Evolutionary conservation across 108 stramenopile genomes (phyloP).

Genomic region (Mediolabrus comicus): DNA sequence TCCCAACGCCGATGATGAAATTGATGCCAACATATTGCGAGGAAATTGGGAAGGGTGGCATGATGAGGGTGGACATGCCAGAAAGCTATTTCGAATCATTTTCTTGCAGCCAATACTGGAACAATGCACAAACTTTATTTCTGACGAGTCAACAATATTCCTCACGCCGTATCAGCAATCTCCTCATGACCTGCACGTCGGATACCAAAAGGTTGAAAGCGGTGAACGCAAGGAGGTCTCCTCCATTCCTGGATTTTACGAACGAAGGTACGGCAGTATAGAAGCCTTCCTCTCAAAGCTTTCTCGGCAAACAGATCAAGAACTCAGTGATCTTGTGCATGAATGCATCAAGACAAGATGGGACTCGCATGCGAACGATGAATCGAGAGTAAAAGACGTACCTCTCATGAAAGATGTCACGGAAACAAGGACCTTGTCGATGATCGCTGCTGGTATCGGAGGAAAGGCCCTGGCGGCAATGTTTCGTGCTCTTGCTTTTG

Average conservation of each 20-base stretch:
- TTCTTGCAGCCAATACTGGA: conserved; percentile 34
- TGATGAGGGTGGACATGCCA: conserved; percentile 74
- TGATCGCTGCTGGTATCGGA: conserved; percentile 75
- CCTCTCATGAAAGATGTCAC: conserved; percentile 52
- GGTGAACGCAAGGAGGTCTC: background rate
- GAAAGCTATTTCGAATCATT: conserved; percentile 76
- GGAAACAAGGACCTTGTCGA: conserved; percentile 64
- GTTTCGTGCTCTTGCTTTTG: conserved; percentile 70
- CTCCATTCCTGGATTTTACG: conserved; percentile 54
- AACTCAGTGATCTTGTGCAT: conserved; percentile 56
- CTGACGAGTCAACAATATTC: conserved; percentile 48
- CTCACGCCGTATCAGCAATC: conserved; percentile 80
- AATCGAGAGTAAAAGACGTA: conserved; percentile 38
- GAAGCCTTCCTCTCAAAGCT: conserved; percentile 54
- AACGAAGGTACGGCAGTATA: conserved; percentile 44
- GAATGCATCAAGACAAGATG: conserved; percentile 45
- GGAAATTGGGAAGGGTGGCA: conserved; percentile 83
- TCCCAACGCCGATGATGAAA: conserved; percentile 28
- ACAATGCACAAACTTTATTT: background rate
- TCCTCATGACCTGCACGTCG: conserved; percentile 84
- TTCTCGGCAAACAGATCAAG: conserved; percentile 28
- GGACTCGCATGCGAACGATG: conserved; percentile 17
- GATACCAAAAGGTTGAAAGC: conserved; percentile 17
- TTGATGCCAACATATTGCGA: background rate
- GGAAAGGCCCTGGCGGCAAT: conserved; percentile 60